phyloP scores from a whole-genome alignment of 306 rosid species.

The Cucurbita ficifolia region DNA sequence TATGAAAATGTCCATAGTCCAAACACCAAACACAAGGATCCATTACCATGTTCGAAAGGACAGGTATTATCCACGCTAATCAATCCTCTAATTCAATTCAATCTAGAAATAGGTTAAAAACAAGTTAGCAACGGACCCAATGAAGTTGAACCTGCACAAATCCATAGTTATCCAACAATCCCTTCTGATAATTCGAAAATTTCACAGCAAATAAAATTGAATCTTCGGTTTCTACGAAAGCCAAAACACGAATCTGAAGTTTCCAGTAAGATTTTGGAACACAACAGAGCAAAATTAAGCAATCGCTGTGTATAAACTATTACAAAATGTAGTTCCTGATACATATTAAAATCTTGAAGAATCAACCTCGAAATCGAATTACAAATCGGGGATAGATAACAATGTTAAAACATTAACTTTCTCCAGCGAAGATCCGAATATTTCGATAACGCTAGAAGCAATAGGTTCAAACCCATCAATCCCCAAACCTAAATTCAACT shows the following conservation, averaged over 20 bases:
- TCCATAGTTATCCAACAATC: not conserved
- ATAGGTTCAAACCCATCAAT: not conserved
- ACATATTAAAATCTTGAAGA: not conserved
- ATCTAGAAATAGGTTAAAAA: not conserved
- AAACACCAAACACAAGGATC: not conserved
- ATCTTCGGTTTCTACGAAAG: not conserved
- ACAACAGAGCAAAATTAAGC: not conserved
- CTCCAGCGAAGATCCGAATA: not conserved
- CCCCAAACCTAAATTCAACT: not conserved
- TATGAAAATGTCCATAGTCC: not conserved
- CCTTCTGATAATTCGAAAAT: not conserved
- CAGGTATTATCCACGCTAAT: not conserved
- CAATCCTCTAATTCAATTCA: conserved; percentile 4
- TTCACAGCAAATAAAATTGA: not conserved
- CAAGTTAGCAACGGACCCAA: not conserved
- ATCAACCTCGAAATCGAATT: not conserved
- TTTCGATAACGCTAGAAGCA: not conserved
- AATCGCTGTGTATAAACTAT: not conserved
- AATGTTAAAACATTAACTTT: not conserved
- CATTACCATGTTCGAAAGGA: not conserved
- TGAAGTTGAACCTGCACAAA: not conserved
- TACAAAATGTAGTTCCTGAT: not conserved
- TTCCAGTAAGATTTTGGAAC: not conserved
- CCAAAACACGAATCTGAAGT: not conserved
- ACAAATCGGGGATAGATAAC: not conserved